Conservation (phyloP, 2,329 filamentous ascomycete species). For the Colletotrichum sp. region DNA sequence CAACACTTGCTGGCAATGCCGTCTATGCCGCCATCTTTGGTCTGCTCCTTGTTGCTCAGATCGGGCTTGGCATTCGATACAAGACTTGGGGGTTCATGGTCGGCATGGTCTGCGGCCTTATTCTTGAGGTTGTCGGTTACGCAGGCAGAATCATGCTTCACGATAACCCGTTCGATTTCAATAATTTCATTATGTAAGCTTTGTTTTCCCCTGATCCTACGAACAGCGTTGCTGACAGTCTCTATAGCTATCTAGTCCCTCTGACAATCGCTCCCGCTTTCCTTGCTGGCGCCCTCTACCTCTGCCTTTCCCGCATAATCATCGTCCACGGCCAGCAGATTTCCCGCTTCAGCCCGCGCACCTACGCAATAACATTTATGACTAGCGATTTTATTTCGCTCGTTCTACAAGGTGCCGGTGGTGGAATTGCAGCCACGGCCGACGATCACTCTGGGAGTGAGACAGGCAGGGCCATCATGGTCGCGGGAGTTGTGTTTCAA, state of each 20-base stretch:
- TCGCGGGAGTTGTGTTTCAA: background rate
- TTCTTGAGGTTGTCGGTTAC: constrained; percentile 66
- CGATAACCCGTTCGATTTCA: constrained; percentile 61
- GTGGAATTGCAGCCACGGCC: constrained; percentile 50
- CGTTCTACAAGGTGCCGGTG: constrained; percentile 53
- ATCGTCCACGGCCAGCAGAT: background rate
- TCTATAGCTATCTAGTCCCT: constrained; percentile 12
- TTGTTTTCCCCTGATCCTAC: background rate
- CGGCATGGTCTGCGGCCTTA: background rate
- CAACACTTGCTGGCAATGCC: background rate
- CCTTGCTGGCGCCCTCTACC: constrained; percentile 19
- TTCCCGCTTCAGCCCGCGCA: background rate
- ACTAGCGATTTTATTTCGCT: constrained; percentile 60
- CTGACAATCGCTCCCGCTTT: constrained; percentile 21
- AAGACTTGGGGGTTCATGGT: background rate
- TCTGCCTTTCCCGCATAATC: constrained; percentile 19
- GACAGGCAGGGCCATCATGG: background rate
- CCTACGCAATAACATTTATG: constrained; percentile 64
- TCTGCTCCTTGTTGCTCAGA: background rate
- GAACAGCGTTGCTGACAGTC: background rate
- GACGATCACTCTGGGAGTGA: constrained; percentile 34
- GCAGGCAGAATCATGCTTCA: constrained; percentile 60
- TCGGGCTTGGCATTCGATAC: background rate
- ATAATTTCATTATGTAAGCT: constrained; percentile 47
- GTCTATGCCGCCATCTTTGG: background rate